Evolutionary conservation across 441 rosid genomes (phyloP).

Genomic region (Gossypium aridum): DNA sequence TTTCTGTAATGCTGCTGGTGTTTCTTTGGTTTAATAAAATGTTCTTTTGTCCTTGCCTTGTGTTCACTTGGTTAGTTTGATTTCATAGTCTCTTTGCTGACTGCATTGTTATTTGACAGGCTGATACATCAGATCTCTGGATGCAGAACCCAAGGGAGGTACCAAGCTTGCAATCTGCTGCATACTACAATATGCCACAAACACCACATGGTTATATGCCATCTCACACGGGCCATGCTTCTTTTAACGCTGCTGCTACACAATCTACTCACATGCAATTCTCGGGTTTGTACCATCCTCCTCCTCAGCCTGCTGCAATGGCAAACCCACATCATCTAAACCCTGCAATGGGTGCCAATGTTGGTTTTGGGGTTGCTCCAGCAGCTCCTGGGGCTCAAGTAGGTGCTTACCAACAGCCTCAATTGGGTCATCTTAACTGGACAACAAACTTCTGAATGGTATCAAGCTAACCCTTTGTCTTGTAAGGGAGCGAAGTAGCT

Average conservation of each 20-base stretch:
- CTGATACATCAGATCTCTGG: conserved; percentile 90
- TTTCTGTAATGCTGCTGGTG: neutral
- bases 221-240: conserved; percentile 70
- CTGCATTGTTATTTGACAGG: conserved; percentile 30
- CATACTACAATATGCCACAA: conserved; percentile 78
- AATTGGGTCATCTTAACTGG: conserved; percentile 89
- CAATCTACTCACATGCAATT: conserved; percentile 93
- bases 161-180: conserved; percentile 57
- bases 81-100: neutral
- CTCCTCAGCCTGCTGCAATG: conserved; percentile 68
- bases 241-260: conserved; percentile 64
- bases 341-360: conserved; percentile 67
- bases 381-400: conserved; percentile 70
- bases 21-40: neutral
- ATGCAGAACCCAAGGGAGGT: conserved; percentile 78
- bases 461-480: conserved; percentile 36
- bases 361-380: conserved; percentile 76
- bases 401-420: conserved; percentile 87
- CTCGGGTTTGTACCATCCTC: conserved; percentile 69
- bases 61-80: neutral
- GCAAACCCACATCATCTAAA: conserved; percentile 70
- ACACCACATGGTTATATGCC: conserved; percentile 74
- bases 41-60: neutral
- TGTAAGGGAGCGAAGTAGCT: conserved; percentile 55
- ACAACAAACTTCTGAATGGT: conserved; percentile 66